phyloP scores from a whole-genome alignment of 208 protist species.

The Entamoeba histolytica region DNA sequence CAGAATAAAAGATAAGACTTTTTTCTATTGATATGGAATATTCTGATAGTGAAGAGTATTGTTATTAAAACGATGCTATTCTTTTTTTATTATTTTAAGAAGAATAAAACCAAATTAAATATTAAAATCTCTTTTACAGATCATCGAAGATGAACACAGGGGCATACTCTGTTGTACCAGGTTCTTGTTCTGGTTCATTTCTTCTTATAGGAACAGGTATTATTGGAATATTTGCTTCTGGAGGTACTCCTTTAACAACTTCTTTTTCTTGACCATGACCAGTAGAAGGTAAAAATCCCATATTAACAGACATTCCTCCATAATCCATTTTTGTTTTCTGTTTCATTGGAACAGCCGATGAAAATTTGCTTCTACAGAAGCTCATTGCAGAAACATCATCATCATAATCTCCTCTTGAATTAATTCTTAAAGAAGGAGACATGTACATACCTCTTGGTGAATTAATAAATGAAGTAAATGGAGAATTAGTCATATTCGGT shows the following conservation, averaged over 20 bases:
- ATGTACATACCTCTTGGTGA: not conserved
- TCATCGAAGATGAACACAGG: not conserved
- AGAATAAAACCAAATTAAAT: too few species aligned
- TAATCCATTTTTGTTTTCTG: not conserved
- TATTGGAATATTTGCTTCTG: not conserved
- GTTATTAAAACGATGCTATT: too few species aligned
- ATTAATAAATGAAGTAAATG: not conserved
- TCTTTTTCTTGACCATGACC: not conserved
- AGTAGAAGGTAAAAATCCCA: not conserved
- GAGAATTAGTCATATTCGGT: not conserved
- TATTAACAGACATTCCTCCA: not conserved
- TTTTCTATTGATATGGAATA: too few species aligned
- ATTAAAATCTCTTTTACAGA: not conserved
- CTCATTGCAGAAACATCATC: not conserved
- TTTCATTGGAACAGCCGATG: not conserved
- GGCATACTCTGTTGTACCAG: not conserved
- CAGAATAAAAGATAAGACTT: too few species aligned
- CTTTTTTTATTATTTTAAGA: too few species aligned
- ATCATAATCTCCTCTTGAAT: not conserved
- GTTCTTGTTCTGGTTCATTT: not conserved
- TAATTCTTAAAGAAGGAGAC: not conserved
- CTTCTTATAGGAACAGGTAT: not conserved
- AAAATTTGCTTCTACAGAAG: not conserved
- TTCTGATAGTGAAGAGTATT: too few species aligned
- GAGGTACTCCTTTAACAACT: not conserved